Evolutionary conservation across 2,329 filamentous ascomycete genomes (phyloP).

Genomic region (Aspergillus glaucus): DNA sequence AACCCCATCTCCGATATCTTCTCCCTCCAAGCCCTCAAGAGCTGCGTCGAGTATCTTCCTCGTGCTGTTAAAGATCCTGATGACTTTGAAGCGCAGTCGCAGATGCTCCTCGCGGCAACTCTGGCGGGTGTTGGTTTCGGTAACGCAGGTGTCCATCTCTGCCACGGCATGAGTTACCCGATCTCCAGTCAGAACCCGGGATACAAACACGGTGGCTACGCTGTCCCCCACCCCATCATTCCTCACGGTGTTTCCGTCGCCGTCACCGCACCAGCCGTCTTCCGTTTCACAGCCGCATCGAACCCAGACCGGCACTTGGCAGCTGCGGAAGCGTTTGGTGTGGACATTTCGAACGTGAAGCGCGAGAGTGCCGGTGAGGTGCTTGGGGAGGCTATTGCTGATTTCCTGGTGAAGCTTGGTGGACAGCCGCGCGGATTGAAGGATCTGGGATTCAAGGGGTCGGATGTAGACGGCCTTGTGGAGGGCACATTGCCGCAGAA

Average conservation of each 20-base stretch:
- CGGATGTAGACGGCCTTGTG: conserved; percentile 75
- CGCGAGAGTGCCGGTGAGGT: conserved; percentile 84
- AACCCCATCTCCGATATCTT: conserved; percentile 99
- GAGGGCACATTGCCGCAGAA: conserved; percentile 93
- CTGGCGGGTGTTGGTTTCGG: conserved; percentile 94
- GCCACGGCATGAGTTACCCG: conserved; percentile 92
- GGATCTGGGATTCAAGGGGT: conserved; percentile 68
- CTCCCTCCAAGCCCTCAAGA: conserved; percentile 74
- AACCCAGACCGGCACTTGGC: conserved; percentile 88
- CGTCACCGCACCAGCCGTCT: conserved; percentile 87
- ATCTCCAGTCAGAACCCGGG: conserved; percentile 92
- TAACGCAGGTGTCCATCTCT: conserved; percentile 90
- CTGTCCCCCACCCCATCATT: conserved; percentile 70
- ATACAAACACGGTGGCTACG: conserved; percentile 84
- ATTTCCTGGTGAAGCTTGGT: conserved; percentile 75
- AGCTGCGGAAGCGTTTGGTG: conserved; percentile 84
- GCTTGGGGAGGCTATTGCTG: conserved; percentile 70
- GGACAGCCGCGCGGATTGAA: conserved; percentile 86
- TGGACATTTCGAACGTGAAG: conserved; percentile 83
- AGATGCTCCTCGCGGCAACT: conserved; percentile 94
- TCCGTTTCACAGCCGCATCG: conserved; percentile 82
- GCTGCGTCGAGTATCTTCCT: conserved; percentile 87
- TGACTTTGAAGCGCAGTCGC: conserved; percentile 82
- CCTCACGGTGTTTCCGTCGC: conserved; percentile 94
- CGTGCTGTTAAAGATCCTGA: conserved; percentile 81